Base-by-base conservation (phyloP, 192 early-diverging fungal species). In the Coemansia sp. region DNA sequence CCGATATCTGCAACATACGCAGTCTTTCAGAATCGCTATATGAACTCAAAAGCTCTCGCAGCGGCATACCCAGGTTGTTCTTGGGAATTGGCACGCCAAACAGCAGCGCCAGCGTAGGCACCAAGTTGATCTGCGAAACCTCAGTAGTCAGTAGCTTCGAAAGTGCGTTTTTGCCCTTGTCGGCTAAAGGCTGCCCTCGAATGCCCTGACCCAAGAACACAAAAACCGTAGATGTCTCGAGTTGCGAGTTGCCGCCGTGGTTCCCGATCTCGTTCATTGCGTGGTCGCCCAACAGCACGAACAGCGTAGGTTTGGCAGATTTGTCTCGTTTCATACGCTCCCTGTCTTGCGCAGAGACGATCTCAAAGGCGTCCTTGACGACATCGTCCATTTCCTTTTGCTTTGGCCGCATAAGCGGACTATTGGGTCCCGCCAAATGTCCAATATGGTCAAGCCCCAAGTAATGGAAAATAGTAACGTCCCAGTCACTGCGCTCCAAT, bases 361-460 rank as follows among this genome's bases (percentile, higher is more conserved):
- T 74, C 34, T 77, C 75, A 52, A 87, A 89, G n/a, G 92, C 87
- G 0, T 49, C 69, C 64, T 83, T 70, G 9, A 91, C 85, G 3
- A 92, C 85, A 3, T 79, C 64, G 67, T 94, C 91, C 93, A 93
- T 93, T 62, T 94, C 92, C 55, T 72, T 72, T 70, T 93, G 92
- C 70, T 94, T 94, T 16, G 88, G 89, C 15, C 62, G 49, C 93
- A 94, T 94, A 53, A 90, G 68, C 27, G 86, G 79, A 40, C 91
- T 92, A 38, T 71, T 62, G 7, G 93, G 91, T 10, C 90, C 90
- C 10, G 89, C 88, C 29, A 89, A 80, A 64, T 94, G 93, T 0
- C 93, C 93, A 69, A 92, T 87, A 71, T 94, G 93, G 73, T 94
- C 93, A 13, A 94, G 74, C n/a, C 93, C 93, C 68, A 94, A 78